A percentile compares a stretch with the other conserved stretches of the same genome.
phyloP scores from a whole-genome alignment of 805 yeast genomes.

The Dipodascopsis uninucleata region DNA sequence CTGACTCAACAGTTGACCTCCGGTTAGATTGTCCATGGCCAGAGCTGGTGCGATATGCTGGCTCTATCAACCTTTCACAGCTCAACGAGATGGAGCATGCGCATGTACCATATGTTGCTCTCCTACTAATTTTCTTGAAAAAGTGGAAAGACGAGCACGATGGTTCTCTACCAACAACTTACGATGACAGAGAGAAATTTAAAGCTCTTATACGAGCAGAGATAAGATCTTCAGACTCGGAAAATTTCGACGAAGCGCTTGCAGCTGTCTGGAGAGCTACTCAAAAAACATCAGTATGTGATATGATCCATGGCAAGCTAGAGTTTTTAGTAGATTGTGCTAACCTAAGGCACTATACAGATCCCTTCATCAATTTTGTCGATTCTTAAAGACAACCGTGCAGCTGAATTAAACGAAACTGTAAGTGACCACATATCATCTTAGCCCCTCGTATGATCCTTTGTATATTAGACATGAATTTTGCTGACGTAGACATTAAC shows the following conservation, averaged over 20 bases:
- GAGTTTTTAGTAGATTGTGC: not conserved
- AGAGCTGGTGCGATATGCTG: slow-evolving; percentile 51
- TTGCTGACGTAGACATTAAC: too few species aligned
- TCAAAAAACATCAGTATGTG: slow-evolving; percentile 36
- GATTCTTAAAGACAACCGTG: slow-evolving; percentile 21
- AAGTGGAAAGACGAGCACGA: slow-evolving; percentile 38
- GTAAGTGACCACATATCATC: slow-evolving; percentile 6
- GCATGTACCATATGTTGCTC: slow-evolving; percentile 65
- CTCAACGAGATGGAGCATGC: slow-evolving; percentile 47
- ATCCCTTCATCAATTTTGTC: slow-evolving; percentile 21
- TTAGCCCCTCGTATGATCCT: not conserved
- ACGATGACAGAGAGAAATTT: slow-evolving; percentile 42
- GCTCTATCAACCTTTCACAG: slow-evolving; percentile 47
- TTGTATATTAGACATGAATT: not conserved
- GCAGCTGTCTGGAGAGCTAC: slow-evolving; percentile 45
- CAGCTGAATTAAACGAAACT: slow-evolving; percentile 8
- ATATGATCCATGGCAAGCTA: not conserved
- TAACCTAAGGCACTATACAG: too few species aligned
- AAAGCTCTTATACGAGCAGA: slow-evolving; percentile 40
- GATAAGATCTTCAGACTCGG: slow-evolving; percentile 41
- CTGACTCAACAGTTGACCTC: slow-evolving; percentile 58
- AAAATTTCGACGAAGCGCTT: slow-evolving; percentile 53
- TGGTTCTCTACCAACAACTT: slow-evolving; percentile 34
- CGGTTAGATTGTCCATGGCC: slow-evolving; percentile 70
- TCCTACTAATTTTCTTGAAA: slow-evolving; percentile 54